Conservation (phyloP, 768 basidiomycete species). For the Daedaleopsis sinensis region DNA sequence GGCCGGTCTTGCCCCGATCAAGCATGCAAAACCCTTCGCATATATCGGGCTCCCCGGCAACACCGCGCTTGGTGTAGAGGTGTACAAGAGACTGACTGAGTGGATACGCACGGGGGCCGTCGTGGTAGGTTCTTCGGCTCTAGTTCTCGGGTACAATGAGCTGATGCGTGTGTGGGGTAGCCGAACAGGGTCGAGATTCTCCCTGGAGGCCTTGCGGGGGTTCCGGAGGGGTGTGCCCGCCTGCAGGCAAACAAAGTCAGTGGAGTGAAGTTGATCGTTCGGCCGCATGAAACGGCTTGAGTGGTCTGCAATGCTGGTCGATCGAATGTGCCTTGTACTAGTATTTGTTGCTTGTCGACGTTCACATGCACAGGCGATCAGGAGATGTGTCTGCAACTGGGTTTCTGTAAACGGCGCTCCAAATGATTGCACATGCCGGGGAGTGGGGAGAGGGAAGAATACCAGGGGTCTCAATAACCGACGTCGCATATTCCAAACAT, state of each 20-base stretch:
- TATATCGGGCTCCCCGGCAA: slow-evolving; percentile 3
- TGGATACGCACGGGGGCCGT: slow-evolving; percentile 3
- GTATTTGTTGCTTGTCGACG: no score
- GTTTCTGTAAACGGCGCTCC: no score
- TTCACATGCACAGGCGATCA: no score
- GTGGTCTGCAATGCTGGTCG: no score
- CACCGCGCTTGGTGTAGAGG: slow-evolving; percentile 5
- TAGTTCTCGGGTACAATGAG: background rate
- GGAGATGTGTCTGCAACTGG: no score
- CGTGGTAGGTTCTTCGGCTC: background rate
- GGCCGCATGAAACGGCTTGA: slow-evolving; percentile 40
- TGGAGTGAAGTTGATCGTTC: slow-evolving; percentile 47
- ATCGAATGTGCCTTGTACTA: no score
- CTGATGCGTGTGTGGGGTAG: slow-evolving; percentile 30
- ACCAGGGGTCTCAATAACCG: no score
- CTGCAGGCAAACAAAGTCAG: slow-evolving; percentile 41
- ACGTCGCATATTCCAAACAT: no score
- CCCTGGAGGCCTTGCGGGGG: slow-evolving; percentile 42
- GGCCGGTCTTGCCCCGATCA: slow-evolving; percentile 9
- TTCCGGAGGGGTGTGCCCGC: slow-evolving; percentile 39
- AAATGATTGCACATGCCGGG: no score
- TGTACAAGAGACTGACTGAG: slow-evolving; percentile 17
- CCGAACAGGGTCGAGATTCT: slow-evolving; percentile 47
- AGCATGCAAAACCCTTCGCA: slow-evolving; percentile 6
- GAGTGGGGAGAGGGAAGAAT: no score